Conservation (phyloP, 106 monocot genomes). For the Vanilla planifolia region DNA sequence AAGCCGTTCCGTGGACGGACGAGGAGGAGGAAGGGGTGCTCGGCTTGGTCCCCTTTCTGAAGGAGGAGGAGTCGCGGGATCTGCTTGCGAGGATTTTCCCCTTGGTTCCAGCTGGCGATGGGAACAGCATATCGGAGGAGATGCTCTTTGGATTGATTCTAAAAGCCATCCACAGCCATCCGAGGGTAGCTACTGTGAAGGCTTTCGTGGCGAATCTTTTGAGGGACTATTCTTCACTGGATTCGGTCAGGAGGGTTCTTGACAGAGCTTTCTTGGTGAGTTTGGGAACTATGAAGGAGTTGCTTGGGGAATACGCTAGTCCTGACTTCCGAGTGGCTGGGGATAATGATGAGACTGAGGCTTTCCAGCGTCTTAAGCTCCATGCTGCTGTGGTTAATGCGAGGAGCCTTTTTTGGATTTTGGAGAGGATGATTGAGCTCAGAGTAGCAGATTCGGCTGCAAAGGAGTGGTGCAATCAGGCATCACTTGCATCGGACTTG, state of each 20-base stretch:
- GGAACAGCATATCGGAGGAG: conserved; percentile 39
- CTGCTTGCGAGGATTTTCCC: conserved; percentile 53
- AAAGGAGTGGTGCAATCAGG: conserved; percentile 79
- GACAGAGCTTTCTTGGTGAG: conserved; percentile 48
- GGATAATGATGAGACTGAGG: conserved; percentile 86
- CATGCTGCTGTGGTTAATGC: conserved; percentile 59
- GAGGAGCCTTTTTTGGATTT: conserved; percentile 70
- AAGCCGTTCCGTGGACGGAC: conserved; percentile 89
- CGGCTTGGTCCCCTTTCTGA: conserved; percentile 45
- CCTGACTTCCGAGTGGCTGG: conserved; percentile 70
- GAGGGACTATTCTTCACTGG: conserved; percentile 43
- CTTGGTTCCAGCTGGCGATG: conserved; percentile 1
- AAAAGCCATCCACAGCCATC: conserved; percentile 56
- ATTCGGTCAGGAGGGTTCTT: conserved; percentile 48
- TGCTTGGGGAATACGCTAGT: conserved; percentile 72
- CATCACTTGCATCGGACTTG: conserved; percentile 50
- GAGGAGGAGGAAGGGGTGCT: conserved; percentile 63
- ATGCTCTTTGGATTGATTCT: conserved; percentile 64
- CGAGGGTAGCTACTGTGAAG: conserved; percentile 62
- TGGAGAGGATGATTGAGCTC: conserved; percentile 89
- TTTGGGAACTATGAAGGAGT: conserved; percentile 56
- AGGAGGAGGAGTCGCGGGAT: conserved; percentile 37
- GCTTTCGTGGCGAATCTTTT: conserved; percentile 69
- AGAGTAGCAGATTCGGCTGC: conserved; percentile 66
- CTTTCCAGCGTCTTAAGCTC: conserved; percentile 47